Percentiles rank a stretch among this genome's conserved stretches.
Evolutionary conservation across 257 asterid species (phyloP).

Genomic region (Scutellaria minor): DNA sequence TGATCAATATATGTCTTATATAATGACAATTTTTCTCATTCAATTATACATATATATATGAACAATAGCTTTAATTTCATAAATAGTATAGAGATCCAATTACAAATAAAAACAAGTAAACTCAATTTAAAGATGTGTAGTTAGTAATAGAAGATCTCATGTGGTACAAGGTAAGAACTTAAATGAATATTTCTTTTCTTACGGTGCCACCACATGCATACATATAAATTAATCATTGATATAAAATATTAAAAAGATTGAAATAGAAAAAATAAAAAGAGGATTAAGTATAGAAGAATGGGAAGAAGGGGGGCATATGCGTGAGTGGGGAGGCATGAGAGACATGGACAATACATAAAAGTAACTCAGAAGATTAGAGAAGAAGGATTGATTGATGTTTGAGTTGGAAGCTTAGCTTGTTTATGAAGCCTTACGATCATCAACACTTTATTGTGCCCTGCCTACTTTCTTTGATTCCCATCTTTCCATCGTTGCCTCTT

Average conservation of each 20-base stretch:
- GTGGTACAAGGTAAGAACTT: too few species aligned
- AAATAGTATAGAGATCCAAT: too few species aligned
- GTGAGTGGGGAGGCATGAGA: conserved; percentile 35
- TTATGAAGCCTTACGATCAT: conserved; percentile 40
- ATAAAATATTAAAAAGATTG: background rate
- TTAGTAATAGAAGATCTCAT: too few species aligned
- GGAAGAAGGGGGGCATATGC: conserved; percentile 13
- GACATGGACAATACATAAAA: conserved; percentile 8
- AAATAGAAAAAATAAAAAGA: background rate
- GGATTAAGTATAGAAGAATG: background rate
- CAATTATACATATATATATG: too few species aligned
- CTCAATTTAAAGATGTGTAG: too few species aligned
- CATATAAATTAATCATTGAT: too few species aligned
- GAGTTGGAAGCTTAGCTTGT: conserved; percentile 63
- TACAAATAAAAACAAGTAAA: too few species aligned
- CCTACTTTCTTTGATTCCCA: conserved; percentile 52
- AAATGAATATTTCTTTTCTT: too few species aligned
- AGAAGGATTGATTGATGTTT: conserved; percentile 34
- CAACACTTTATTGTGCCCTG: conserved; percentile 25
- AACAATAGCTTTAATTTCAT: too few species aligned
- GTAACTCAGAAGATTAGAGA: conserved; percentile 26
- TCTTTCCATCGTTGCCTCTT: conserved; percentile 31
- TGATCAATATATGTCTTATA: too few species aligned
- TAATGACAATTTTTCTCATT: too few species aligned
- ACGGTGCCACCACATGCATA: too few species aligned